Base-by-base conservation (phyloP, 208 protist genomes). In the Crithidia expoeki region DNA sequence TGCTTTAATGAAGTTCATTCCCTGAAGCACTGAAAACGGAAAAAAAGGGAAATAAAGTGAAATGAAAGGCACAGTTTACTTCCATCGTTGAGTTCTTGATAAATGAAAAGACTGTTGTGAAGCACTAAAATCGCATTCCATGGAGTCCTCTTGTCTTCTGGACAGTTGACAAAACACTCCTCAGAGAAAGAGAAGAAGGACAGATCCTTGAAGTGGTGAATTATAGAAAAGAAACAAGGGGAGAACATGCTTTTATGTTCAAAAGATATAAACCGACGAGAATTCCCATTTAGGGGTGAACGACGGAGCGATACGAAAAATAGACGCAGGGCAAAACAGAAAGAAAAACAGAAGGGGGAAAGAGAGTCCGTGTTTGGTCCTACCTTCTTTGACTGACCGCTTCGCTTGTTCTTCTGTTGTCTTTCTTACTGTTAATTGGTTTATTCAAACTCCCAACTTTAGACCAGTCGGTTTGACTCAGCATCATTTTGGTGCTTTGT, bases 211-310 rank as follows among this genome's bases (percentile, higher is more conserved):
- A 47, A 5, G 9, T n/a, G 42, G 16, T 47, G 16, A 47, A 4
- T 21, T 16, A 42, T 42, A 38, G 10, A 47, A 38, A 68, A 33
- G n/a, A 21, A 28, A 66, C 5, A 46, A 25, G 30, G 32, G 23
- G 14, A 57, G 51, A 68, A 60, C 55, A 46, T 60, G 33, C 55
- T 42, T 44, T 17, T 28, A 44, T 60, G 55, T 60, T 46, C 55
- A 47, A n/a, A 6, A 25, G 4, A n/a, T 42, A 11, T 14, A 14
- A 23, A 32, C 34, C 55, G 34, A 44, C 30, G 5, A 34, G 34
- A 14, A 10, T 28, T 44, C 6, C 32, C 34, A 28, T 60, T 28
- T 68, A 32, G 19, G 14, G 21, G 38, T 27, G n/a, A 50, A 64
- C 38, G 23, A 64, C 14, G 28, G 44, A 64, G 42, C 46, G 61